A percentile compares a stretch with the other conserved stretches of the same genome.
phyloP scores from a whole-genome alignment of 805 yeast species.

The Jamesozyma piceae region DNA sequence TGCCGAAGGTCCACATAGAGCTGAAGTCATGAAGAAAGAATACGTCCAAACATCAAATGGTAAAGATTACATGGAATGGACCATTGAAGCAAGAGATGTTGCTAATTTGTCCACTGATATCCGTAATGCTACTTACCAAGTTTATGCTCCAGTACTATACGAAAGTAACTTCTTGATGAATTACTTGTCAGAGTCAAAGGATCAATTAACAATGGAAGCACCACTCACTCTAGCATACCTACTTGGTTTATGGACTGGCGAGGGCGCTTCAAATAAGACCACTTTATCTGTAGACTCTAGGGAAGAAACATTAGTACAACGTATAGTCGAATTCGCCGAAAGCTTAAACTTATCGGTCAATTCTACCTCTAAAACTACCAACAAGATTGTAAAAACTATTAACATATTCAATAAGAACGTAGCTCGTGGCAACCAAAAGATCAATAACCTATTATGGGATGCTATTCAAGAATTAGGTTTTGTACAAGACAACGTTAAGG shows the following conservation, averaged over 20 bases:
- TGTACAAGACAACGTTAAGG: constrained; percentile 10
- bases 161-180: not conserved
- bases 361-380: not conserved
- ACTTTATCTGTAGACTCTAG: not conserved
- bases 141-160: constrained; percentile 28
- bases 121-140: constrained; percentile 29
- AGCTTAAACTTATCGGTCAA: not conserved
- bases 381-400: not conserved
- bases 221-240: not conserved
- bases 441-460: not conserved
- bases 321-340: not conserved
- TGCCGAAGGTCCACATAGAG: not conserved
- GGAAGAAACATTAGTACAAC: not conserved
- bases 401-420: not conserved
- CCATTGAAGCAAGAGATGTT: constrained; percentile 33
- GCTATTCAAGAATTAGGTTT: not conserved
- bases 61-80: constrained; percentile 24
- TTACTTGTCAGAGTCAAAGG: not conserved
- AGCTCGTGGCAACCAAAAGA: not conserved
- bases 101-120: constrained; percentile 21
- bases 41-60: not conserved
- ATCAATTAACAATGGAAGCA: not conserved
- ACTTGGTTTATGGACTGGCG: not conserved
- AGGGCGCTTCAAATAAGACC: not conserved
- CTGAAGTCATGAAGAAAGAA: not conserved